Conservation (phyloP, 2,329 filamentous ascomycete species). For the Cryphonectria radicalis region DNA sequence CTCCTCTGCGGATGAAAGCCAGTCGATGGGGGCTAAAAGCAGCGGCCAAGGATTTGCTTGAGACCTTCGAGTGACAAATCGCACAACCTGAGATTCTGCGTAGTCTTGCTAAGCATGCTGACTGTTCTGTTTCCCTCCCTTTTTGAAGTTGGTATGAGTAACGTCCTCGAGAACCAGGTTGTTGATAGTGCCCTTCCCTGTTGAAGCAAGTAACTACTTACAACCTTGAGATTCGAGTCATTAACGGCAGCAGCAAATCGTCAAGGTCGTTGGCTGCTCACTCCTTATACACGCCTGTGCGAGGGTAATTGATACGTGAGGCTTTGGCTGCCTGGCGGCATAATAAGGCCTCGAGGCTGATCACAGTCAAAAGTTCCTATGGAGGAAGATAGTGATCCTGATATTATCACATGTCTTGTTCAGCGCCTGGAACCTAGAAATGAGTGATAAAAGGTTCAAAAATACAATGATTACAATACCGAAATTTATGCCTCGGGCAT, state of each 20-base stretch:
- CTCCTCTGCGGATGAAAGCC: no score
- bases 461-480: not conserved
- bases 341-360: not conserved
- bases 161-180: no score
- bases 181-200: not conserved
- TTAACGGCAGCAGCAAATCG: not conserved
- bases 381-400: not conserved
- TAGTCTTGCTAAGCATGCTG: not conserved
- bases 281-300: not conserved
- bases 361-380: not conserved
- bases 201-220: no score
- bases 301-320: not conserved
- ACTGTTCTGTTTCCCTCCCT: not conserved
- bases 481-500: not conserved
- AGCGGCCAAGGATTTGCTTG: no score
- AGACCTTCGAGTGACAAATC: not conserved
- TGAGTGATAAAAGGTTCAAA: not conserved
- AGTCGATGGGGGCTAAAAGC: no score
- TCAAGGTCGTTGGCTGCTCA: not conserved
- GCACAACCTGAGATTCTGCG: not conserved
- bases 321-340: not conserved
- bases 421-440: not conserved
- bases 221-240: not conserved
- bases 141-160: not conserved
- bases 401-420: not conserved